Conservation (phyloP, 805 yeast genomes). For the Lipomyces spencermartinsiae region DNA sequence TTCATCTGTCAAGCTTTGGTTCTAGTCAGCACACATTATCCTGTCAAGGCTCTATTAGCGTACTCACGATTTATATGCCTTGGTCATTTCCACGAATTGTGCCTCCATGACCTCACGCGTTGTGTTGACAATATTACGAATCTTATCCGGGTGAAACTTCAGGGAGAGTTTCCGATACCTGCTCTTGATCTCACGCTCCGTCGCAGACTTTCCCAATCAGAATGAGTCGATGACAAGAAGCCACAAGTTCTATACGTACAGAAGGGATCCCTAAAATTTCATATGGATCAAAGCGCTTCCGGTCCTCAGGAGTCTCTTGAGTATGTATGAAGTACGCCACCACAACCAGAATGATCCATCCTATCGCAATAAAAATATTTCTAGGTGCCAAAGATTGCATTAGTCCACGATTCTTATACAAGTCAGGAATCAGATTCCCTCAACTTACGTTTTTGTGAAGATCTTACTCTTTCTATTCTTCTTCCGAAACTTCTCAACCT, state of each 20-base stretch:
- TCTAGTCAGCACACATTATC: not conserved
- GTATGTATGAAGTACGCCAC: slow-evolving; percentile 48
- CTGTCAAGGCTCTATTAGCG: not conserved
- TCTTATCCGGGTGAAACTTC: slow-evolving; percentile 92
- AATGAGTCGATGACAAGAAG: not conserved
- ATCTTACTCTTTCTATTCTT: slow-evolving; percentile 42
- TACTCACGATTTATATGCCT: slow-evolving; percentile 81
- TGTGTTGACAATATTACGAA: slow-evolving; percentile 61
- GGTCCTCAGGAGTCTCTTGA: slow-evolving; percentile 46
- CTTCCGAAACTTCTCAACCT: slow-evolving; percentile 40
- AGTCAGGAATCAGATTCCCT: slow-evolving; percentile 41
- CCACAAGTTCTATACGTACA: slow-evolving; percentile 20
- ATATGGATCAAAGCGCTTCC: slow-evolving; percentile 81
- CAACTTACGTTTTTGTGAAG: slow-evolving; percentile 43
- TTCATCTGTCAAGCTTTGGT: slow-evolving; percentile 76
- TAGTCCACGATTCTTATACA: not conserved
- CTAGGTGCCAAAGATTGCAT: slow-evolving; percentile 13
- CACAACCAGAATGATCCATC: slow-evolving; percentile 63
- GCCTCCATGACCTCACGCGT: slow-evolving; percentile 73
- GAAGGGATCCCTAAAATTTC: slow-evolving; percentile 76
- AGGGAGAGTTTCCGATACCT: slow-evolving; percentile 86
- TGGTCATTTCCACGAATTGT: slow-evolving; percentile 77
- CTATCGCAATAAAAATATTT: slow-evolving; percentile 51
- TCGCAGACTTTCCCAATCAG: slow-evolving; percentile 52
- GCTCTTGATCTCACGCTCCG: slow-evolving; percentile 78